Conservation (phyloP, 1,284 basidiomycete genomes). For the Rhodotorula sp. region DNA sequence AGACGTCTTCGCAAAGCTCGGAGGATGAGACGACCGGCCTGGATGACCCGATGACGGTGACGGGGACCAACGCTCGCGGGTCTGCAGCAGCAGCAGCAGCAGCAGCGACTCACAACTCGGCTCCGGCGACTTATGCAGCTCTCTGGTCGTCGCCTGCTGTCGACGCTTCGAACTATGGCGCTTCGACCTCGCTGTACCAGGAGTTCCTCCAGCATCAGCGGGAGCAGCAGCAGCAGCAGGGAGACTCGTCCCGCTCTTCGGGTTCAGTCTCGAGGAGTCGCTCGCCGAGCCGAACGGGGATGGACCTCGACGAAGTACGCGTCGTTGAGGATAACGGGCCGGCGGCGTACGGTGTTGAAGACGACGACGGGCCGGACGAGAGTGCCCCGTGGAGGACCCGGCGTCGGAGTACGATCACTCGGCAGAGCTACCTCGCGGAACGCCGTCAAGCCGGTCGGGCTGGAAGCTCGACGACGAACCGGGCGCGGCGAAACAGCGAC, state of each 20-base stretch:
- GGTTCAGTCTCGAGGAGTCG: not conserved
- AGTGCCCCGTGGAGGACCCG: not conserved
- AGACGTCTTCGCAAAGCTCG: not conserved
- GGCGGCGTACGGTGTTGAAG: not conserved
- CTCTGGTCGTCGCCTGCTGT: not conserved
- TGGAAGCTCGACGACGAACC: not conserved
- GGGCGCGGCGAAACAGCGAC: not conserved
- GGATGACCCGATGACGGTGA: not conserved
- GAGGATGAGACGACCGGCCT: not conserved
- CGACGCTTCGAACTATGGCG: not conserved
- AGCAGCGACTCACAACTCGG: not conserved
- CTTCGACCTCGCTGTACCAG: not conserved
- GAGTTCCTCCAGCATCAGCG: too few relatives aligned
- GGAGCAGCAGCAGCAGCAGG: not conserved
- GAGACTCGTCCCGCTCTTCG: not conserved
- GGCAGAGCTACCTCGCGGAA: slow-evolving; percentile 16
- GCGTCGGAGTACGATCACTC: slow-evolving; percentile 22
- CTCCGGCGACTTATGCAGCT: not conserved
- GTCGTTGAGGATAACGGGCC: not conserved
- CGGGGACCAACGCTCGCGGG: not conserved
- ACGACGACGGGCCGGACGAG: not conserved
- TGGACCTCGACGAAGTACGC: not conserved
- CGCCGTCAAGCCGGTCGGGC: not conserved
- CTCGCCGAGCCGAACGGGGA: not conserved
- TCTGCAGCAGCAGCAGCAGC: not conserved